phyloP scores from a whole-genome alignment of 108 stramenopile species.

The Parietichytrium sp. region DNA sequence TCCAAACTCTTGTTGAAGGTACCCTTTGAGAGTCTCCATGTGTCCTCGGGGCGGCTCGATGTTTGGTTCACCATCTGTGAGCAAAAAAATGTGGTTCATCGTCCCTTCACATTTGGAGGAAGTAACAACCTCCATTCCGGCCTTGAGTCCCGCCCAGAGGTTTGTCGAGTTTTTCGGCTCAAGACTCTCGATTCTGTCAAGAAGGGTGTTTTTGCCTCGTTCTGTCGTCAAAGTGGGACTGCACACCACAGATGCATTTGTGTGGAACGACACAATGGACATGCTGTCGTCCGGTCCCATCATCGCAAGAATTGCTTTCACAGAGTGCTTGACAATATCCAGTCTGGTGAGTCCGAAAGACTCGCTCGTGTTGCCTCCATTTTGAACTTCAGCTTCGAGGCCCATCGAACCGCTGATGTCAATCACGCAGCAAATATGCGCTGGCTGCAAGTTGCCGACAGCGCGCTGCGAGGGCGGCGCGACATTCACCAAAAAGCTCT shows the following conservation, averaged over 20 bases:
- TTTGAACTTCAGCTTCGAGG: slow-evolving; percentile 35
- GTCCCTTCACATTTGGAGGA: neutral
- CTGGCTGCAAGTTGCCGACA: too few species aligned
- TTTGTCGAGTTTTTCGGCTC: slow-evolving; percentile 44
- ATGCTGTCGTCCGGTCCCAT: slow-evolving; percentile 34
- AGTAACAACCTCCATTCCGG: slow-evolving; percentile 45
- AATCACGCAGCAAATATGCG: slow-evolving; percentile 43
- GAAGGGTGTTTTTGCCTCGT: neutral
- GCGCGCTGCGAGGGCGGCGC: too few species aligned
- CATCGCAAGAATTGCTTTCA: slow-evolving; percentile 48
- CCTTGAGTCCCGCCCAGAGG: slow-evolving; percentile 50
- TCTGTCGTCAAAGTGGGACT: neutral
- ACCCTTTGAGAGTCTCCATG: slow-evolving; percentile 45
- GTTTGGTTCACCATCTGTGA: slow-evolving; percentile 52
- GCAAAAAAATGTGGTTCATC: slow-evolving; percentile 14
- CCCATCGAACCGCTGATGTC: slow-evolving; percentile 49
- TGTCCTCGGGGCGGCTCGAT: slow-evolving; percentile 54
- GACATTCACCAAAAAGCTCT: too few species aligned
- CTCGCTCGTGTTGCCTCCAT: neutral
- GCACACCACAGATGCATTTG: slow-evolving; percentile 6
- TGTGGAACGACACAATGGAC: slow-evolving; percentile 49
- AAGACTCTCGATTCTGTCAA: slow-evolving; percentile 18
- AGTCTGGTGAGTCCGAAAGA: slow-evolving; percentile 43
- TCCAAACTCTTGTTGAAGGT: slow-evolving; percentile 40
- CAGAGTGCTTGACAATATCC: slow-evolving; percentile 55